These are phyloP conservation scores for Lactifluus hygrophoroides DNA, from an alignment of 768 basidiomycete species.

Conservation along the genomic window DNA sequence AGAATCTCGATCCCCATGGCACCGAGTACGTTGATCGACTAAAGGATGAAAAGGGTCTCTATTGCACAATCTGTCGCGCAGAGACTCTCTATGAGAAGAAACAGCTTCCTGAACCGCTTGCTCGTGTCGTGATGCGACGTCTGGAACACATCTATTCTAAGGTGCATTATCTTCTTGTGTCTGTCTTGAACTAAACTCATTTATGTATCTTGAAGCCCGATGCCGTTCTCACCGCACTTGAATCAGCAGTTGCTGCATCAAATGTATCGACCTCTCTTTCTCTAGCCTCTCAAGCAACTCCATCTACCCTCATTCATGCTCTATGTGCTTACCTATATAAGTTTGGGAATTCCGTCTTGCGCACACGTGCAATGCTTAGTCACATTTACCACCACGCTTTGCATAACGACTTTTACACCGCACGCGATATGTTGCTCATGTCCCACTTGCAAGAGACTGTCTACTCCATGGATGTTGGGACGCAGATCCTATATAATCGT, in stretches of 20 bases:
- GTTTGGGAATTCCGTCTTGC: constrained; percentile 80
- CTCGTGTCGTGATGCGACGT: constrained; percentile 87
- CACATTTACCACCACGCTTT: constrained; percentile 97
- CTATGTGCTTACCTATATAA: constrained; percentile 92
- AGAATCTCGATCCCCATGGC: constrained; percentile 97
- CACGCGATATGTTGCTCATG: constrained; percentile 98
- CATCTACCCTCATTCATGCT: constrained; percentile 75
- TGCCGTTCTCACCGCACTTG: constrained; percentile 83
- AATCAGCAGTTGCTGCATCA: constrained; percentile 52
- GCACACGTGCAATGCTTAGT: constrained; percentile 94
- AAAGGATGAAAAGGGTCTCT: constrained; percentile 92
- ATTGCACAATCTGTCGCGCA: constrained; percentile 86
- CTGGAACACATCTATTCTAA: constrained; percentile 98
- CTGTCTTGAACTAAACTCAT: constrained; percentile 4
- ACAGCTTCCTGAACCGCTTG: constrained; percentile 65
- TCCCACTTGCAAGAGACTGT: constrained; percentile 97
- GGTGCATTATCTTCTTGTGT: constrained; percentile 35
- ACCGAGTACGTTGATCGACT: constrained; percentile 97
- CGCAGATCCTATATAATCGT: constrained; percentile 97
- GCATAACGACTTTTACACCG: constrained; percentile 93
- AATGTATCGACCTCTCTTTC: constrained; percentile 56
- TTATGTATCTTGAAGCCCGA: constrained; percentile 58
- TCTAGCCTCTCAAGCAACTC: constrained; percentile 44
- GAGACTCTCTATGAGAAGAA: constrained; percentile 87
- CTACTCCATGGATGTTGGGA: constrained; percentile 91